A percentile compares a stretch with the other conserved stretches of the same genome.
Evolutionary conservation across 1,139 yeast species (phyloP).

Genomic region (Candida sp.): DNA sequence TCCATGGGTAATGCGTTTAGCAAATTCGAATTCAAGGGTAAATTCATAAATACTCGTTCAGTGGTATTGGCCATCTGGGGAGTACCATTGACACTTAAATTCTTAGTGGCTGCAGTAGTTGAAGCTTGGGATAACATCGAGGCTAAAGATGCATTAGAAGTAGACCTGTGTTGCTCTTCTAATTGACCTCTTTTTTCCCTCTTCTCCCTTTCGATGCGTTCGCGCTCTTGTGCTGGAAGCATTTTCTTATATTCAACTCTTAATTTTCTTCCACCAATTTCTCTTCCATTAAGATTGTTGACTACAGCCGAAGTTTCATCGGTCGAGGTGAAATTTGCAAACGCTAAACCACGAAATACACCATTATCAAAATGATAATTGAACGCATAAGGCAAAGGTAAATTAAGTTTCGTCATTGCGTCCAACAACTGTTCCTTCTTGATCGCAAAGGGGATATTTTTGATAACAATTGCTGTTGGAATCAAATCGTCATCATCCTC

Average conservation of each 20-base stretch:
- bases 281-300: constrained; percentile 81
- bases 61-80: constrained; percentile 16
- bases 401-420: constrained; percentile 81
- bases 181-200: constrained; percentile 93
- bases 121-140: constrained; percentile 59
- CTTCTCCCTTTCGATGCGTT: constrained; percentile 93
- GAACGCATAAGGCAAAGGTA: constrained; percentile 97
- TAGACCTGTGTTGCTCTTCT: constrained; percentile 89
- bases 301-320: constrained; percentile 93
- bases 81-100: constrained; percentile 34
- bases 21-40: constrained; percentile 45
- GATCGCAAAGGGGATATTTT: constrained; percentile 96
- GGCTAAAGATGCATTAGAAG: constrained; percentile 68
- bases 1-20: constrained; percentile 45
- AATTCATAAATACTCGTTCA: constrained; percentile 59
- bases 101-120: constrained; percentile 49
- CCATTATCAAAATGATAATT: constrained; percentile 99
- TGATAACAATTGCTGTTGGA: constrained; percentile 97
- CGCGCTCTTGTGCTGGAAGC: constrained; percentile 93
- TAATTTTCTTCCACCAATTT: constrained; percentile 92
- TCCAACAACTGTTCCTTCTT: constrained; percentile 94
- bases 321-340: constrained; percentile 94
- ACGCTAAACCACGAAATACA: constrained; percentile 96
- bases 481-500: constrained; percentile 72
- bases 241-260: constrained; percentile 97